Conservation (phyloP, 345 rosid species). For the Gossypium raimondii region DNA sequence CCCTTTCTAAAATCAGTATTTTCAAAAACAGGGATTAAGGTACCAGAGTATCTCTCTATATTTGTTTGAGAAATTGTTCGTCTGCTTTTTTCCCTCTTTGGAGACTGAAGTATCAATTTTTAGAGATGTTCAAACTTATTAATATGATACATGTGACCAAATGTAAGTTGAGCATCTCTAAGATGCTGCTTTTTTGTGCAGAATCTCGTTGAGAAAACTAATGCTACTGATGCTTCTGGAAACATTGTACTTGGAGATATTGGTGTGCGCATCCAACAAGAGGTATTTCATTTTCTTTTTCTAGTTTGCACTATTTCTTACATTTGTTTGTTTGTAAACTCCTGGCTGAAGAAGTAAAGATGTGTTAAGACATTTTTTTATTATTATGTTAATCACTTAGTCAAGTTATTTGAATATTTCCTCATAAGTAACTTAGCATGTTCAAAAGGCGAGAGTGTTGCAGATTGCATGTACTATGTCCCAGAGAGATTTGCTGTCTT, state of each 20-base stretch:
- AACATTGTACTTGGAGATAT: constrained; percentile 78
- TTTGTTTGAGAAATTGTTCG: background rate
- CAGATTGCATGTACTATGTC: background rate
- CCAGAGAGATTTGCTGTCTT: background rate
- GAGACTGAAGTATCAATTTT: background rate
- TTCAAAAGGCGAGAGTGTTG: background rate
- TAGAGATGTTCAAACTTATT: background rate
- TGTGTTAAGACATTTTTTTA: background rate
- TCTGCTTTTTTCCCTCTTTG: background rate
- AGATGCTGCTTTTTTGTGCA: constrained; percentile 32
- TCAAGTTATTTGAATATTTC: background rate
- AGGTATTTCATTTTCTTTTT: constrained; percentile 57
- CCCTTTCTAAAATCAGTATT: background rate
- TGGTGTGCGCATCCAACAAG: constrained; percentile 91
- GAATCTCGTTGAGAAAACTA: constrained; percentile 75
- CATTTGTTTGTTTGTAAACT: background rate
- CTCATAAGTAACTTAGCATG: background rate
- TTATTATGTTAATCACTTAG: background rate
- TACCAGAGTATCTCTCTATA: background rate
- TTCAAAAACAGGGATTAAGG: background rate
- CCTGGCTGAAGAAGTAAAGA: background rate
- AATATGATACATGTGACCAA: background rate
- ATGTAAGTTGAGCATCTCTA: constrained; percentile 12
- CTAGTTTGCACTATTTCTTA: background rate
- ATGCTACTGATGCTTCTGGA: constrained; percentile 95